phyloP scores from a whole-genome alignment of 2,329 filamentous ascomycete species.

The Epichloe sibirici region DNA sequence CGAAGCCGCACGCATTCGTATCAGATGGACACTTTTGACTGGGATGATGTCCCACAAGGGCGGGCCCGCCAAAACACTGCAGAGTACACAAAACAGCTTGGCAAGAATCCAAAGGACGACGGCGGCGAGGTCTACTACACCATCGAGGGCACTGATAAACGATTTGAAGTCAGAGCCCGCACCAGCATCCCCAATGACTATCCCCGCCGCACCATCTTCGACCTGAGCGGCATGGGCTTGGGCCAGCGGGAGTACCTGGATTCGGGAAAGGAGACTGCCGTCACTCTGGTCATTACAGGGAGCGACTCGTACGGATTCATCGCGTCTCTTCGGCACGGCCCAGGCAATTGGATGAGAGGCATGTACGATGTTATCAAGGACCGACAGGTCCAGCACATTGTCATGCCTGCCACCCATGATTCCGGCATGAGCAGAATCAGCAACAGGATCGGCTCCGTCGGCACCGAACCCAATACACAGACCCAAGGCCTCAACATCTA shows the following conservation, averaged over 20 bases:
- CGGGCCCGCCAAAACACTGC: constrained; percentile 18
- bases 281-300: constrained; percentile 23
- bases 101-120: constrained; percentile 12
- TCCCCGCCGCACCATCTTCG: constrained; percentile 16
- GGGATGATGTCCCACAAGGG: constrained; percentile 21
- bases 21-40: constrained; percentile 21
- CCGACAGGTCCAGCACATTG: constrained; percentile 30
- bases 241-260: constrained; percentile 22
- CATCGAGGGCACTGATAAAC: constrained; percentile 18
- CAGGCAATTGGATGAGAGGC: constrained; percentile 20
- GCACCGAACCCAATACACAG: constrained; percentile 28
- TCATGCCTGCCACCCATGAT: constrained; percentile 37
- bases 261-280: constrained; percentile 17
- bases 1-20: constrained; percentile 17
- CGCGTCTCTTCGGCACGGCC: constrained; percentile 17
- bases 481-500: constrained; percentile 33
- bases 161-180: constrained; percentile 18
- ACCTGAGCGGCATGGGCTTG: constrained; percentile 19
- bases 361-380: constrained; percentile 21
- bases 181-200: constrained; percentile 18
- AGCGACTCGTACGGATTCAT: constrained; percentile 21
- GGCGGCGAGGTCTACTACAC: constrained; percentile 21
- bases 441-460: constrained; percentile 21
- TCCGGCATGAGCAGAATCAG: constrained; percentile 34
- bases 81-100: constrained; percentile 12